Evolutionary conservation across 164 flowering plant species (phyloP).

Genomic region (Platanus orientalis): DNA sequence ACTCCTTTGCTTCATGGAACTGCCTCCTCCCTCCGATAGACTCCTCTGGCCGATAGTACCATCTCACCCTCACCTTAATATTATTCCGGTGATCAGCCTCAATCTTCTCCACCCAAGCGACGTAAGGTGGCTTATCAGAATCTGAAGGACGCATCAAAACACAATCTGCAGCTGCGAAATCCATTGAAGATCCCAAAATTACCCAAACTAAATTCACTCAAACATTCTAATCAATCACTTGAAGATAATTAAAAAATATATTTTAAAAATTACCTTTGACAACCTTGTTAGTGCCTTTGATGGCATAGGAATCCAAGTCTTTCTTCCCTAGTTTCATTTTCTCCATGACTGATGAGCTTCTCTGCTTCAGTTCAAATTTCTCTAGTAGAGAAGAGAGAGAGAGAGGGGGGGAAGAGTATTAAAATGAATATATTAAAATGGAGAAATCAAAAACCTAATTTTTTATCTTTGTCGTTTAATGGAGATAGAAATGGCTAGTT

Average conservation of each 20-base stretch:
- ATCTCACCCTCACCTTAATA: conserved; percentile 51
- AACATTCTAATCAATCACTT: not conserved
- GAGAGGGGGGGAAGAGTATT: not conserved
- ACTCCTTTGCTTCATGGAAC: conserved; percentile 64
- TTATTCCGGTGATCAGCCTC: conserved; percentile 46
- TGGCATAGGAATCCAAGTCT: conserved; percentile 52
- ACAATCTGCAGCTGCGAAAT: conserved; percentile 49
- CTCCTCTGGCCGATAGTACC: conserved; percentile 73
- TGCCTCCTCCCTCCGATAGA: conserved; percentile 58
- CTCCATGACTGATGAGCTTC: conserved; percentile 31
- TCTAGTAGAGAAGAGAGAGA: not conserved
- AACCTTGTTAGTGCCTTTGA: conserved; percentile 55
- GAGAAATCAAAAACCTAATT: not conserved
- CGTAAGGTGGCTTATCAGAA: conserved; percentile 50
- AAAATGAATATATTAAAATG: not conserved
- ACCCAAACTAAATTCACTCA: not conserved
- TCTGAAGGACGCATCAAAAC: conserved; percentile 64
- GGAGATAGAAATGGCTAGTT: not conserved
- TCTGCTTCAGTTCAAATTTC: not conserved
- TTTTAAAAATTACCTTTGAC: conserved; percentile 40
- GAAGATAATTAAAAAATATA: not conserved
- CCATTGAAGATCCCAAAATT: not conserved
- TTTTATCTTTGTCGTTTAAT: not conserved
- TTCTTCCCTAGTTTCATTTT: conserved; percentile 50
- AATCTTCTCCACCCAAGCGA: conserved; percentile 55